A percentile compares a stretch with the other conserved stretches of the same genome.
These are phyloP conservation scores for Lantana camara DNA, from an alignment of 257 asterid genomes.

Conservation along the genomic window DNA sequence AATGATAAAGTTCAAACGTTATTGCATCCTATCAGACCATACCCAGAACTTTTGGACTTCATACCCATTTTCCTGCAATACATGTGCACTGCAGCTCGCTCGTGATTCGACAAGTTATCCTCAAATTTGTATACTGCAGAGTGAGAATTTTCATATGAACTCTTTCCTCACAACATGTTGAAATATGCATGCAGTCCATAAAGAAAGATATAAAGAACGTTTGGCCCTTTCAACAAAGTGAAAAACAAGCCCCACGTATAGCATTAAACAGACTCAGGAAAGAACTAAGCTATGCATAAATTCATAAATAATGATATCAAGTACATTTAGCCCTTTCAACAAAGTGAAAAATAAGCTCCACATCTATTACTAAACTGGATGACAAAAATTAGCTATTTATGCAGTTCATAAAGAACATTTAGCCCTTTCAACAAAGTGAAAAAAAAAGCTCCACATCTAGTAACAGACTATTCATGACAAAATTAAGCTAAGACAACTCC, in stretches of 20 bases:
- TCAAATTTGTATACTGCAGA: constrained; percentile 69
- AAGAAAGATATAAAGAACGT: neutral
- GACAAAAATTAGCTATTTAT: neutral
- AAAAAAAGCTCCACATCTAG: neutral
- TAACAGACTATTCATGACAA: neutral
- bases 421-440: neutral
- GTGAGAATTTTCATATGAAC: constrained; percentile 21
- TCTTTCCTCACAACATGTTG: constrained; percentile 8
- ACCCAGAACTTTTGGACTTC: constrained; percentile 83
- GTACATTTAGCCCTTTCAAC: neutral
- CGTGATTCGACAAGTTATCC: constrained; percentile 43
- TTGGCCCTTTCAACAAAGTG: neutral
- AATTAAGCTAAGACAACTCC: neutral
- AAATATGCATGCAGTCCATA: neutral
- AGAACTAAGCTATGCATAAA: neutral
- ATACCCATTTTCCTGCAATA: constrained; percentile 66
- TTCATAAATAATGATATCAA: no score
- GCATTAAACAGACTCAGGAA: neutral
- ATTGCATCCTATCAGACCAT: constrained; percentile 28
- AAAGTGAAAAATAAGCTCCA: neutral
- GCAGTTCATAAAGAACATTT: neutral
- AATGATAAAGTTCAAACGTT: neutral
- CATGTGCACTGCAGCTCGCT: constrained; percentile 71
- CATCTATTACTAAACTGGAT: neutral
- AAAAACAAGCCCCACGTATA: neutral